These are phyloP conservation scores for Phlebopus sp. DNA, from an alignment of 1,284 basidiomycete genomes.

Conservation along the genomic window DNA sequence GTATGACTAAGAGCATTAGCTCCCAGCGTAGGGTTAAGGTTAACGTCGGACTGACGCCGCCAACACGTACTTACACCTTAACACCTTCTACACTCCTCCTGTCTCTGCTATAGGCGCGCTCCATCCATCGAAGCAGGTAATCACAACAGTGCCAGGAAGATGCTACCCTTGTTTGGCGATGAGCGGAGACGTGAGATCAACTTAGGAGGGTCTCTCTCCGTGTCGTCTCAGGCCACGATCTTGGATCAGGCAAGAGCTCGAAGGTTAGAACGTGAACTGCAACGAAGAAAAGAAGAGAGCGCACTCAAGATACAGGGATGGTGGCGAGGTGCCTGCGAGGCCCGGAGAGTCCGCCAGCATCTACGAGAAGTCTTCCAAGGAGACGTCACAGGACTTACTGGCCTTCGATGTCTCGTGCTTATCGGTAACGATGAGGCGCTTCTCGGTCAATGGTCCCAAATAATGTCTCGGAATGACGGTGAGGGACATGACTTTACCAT, in stretches of 20 bases:
- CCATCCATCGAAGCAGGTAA: background rate
- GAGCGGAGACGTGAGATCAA: conserved; percentile 61
- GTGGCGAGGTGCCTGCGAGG: conserved; percentile 54
- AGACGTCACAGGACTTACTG: conserved; percentile 51
- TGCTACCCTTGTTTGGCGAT: conserved; percentile 33
- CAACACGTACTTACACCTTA: background rate
- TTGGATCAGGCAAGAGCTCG: conserved; percentile 59
- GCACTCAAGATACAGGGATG: conserved; percentile 65
- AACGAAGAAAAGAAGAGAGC: conserved; percentile 52
- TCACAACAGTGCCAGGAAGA: conserved; percentile 3
- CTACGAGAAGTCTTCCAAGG: conserved; percentile 35
- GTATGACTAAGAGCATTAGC: background rate
- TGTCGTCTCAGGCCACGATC: conserved; percentile 52
- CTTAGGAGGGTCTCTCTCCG: conserved; percentile 62
- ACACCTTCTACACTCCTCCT: no score
- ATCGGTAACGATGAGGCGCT: conserved; percentile 54
- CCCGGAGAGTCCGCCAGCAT: conserved; percentile 37
- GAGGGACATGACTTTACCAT: conserved; percentile 15
- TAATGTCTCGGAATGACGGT: conserved; percentile 40
- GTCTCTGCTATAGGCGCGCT: conserved; percentile 19
- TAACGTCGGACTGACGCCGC: conserved; percentile 3
- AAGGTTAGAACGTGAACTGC: conserved; percentile 55
- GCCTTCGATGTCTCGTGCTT: conserved; percentile 58
- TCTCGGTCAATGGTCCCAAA: conserved; percentile 49
- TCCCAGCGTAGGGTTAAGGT: conserved; percentile 8